These are phyloP conservation scores for Xylaria sp. DNA, from an alignment of 2,329 filamentous ascomycete species.

Conservation along the genomic window DNA sequence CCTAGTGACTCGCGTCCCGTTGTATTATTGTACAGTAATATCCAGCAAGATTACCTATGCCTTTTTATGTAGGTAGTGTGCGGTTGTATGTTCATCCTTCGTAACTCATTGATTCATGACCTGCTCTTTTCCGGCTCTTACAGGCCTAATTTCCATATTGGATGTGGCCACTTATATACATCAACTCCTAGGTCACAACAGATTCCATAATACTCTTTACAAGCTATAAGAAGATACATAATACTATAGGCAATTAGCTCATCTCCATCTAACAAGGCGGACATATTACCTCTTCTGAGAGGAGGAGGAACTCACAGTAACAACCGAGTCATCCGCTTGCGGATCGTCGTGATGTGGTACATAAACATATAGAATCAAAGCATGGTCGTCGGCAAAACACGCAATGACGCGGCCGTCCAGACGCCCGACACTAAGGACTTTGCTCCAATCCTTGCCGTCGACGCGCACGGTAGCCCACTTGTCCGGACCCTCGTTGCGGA, in stretches of 20 bases:
- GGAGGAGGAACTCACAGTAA: slow-evolving; percentile 68
- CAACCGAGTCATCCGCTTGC: slow-evolving; percentile 73
- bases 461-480: slow-evolving; percentile 91
- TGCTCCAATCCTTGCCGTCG: slow-evolving; percentile 93
- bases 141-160: background rate
- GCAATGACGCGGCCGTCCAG: slow-evolving; percentile 92
- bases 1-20: slow-evolving; percentile 31
- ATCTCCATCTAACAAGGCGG: background rate
- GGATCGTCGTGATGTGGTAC: slow-evolving; percentile 76
- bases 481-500: slow-evolving; percentile 79
- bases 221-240: slow-evolving; percentile 48
- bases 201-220: slow-evolving; percentile 22
- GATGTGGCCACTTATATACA: background rate
- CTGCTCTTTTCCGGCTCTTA: background rate
- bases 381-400: slow-evolving; percentile 84
- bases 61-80: slow-evolving; percentile 19
- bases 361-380: slow-evolving; percentile 85
- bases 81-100: slow-evolving; percentile 10
- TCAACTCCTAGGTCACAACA: background rate
- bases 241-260: slow-evolving; percentile 41
- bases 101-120: slow-evolving; percentile 28
- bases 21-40: slow-evolving; percentile 27
- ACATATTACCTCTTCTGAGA: background rate
- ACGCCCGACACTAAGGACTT: slow-evolving; percentile 90
- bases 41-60: slow-evolving; percentile 25